phyloP scores from a whole-genome alignment of 1,284 basidiomycete genomes.

The Cystobasidiaceae sp. region DNA sequence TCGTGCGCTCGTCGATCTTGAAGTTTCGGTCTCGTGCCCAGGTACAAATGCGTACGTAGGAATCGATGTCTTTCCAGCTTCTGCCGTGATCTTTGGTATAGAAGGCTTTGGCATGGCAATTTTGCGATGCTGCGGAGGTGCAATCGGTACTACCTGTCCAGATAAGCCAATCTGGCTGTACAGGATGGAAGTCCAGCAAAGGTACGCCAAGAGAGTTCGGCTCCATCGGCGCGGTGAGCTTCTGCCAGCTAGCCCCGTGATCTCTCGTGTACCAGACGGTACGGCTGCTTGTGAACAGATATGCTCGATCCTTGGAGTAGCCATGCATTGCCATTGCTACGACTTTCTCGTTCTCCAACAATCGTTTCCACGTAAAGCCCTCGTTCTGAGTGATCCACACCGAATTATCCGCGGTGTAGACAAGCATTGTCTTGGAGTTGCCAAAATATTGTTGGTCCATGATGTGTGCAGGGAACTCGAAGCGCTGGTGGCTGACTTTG shows the following conservation, averaged over 20 bases:
- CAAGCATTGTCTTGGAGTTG: constrained; percentile 73
- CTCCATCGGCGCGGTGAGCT: constrained; percentile 57
- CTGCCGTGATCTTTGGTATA: constrained; percentile 74
- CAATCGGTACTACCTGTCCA: constrained; percentile 80
- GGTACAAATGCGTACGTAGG: constrained; percentile 84
- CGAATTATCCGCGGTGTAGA: constrained; percentile 67
- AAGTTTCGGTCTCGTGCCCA: constrained; percentile 79
- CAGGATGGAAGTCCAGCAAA: constrained; percentile 81
- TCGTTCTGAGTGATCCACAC: constrained; percentile 94
- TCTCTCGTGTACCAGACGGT: constrained; percentile 73
- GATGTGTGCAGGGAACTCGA: constrained; percentile 60
- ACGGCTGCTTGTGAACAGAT: constrained; percentile 68
- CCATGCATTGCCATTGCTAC: constrained; percentile 80
- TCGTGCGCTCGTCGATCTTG: constrained; percentile 73
- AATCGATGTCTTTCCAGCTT: constrained; percentile 69
- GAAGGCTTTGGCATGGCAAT: constrained; percentile 66
- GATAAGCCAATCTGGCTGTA: constrained; percentile 72
- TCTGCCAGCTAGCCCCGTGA: constrained; percentile 68
- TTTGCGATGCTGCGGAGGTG: constrained; percentile 46
- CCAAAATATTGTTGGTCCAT: constrained; percentile 79
- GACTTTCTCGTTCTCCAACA: constrained; percentile 60
- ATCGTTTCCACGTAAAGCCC: constrained; percentile 75
- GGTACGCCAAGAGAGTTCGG: constrained; percentile 75
- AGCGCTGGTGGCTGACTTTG: constrained; percentile 31
- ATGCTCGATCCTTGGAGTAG: constrained; percentile 73